A percentile compares a stretch with the other conserved stretches of the same genome.
phyloP scores from a whole-genome alignment of 2,329 filamentous ascomycete genomes.

The Tolypocladium tropicale region DNA sequence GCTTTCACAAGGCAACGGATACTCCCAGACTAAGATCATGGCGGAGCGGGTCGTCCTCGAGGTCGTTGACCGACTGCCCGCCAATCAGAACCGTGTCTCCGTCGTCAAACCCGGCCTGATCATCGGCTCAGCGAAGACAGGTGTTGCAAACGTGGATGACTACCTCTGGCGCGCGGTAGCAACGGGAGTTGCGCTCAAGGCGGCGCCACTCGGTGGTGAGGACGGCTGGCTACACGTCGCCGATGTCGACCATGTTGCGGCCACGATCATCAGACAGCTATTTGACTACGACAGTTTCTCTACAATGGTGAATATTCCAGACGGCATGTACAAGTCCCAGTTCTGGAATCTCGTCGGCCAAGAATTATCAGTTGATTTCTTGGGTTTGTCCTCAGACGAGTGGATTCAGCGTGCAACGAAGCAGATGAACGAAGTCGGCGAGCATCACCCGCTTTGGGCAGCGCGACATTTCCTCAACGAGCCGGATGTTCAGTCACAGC shows the following conservation, averaged over 20 bases:
- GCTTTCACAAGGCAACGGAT: conserved; percentile 3
- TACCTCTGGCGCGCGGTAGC: neutral
- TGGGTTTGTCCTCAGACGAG: neutral
- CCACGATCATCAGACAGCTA: neutral
- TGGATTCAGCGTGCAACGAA: neutral
- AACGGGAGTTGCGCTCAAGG: neutral
- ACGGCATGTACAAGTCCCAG: neutral
- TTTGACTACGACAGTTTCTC: neutral
- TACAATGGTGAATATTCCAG: neutral
- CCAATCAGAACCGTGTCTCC: neutral
- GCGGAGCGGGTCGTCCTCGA: conserved; percentile 9
- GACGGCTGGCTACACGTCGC: neutral
- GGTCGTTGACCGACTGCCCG: neutral
- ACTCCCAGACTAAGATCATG: conserved; percentile 13
- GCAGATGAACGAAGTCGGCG: neutral
- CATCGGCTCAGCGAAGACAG: neutral
- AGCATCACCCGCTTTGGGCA: neutral
- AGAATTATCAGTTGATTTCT: neutral
- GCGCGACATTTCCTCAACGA: neutral
- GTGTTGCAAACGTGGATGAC: neutral
- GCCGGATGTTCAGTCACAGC: neutral
- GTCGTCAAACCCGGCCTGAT: neutral
- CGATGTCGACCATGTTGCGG: neutral
- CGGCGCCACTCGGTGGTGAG: neutral
- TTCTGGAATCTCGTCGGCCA: neutral